These are phyloP conservation scores for Protoeuglena noctilucae DNA, from an alignment of 139 green algal genomes.

Conservation along the genomic window DNA sequence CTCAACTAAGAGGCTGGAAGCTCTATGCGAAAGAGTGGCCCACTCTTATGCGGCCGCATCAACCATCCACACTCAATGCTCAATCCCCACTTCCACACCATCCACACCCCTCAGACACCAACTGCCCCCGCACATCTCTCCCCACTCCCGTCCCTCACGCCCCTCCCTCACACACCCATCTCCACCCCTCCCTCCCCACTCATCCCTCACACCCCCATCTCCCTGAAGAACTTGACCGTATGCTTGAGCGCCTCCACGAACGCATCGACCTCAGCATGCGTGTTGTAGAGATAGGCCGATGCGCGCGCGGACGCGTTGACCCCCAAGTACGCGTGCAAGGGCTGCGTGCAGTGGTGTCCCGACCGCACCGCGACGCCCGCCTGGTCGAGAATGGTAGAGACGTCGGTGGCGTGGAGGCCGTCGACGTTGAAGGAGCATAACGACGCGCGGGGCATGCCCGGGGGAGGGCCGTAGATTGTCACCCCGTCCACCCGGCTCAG, in stretches of 20 bases:
- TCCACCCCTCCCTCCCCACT: not conserved
- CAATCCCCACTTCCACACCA: no score
- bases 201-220: slow-evolving; percentile 5
- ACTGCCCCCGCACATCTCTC: no score
- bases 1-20: no score
- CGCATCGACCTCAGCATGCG: slow-evolving; percentile 60
- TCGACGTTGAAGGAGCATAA: slow-evolving; percentile 90
- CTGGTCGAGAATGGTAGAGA: slow-evolving; percentile 79
- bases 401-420: slow-evolving; percentile 84
- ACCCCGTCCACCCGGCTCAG: slow-evolving; percentile 45
- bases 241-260: slow-evolving; percentile 70
- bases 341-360: slow-evolving; percentile 96
- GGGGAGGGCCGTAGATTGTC: slow-evolving; percentile 72
- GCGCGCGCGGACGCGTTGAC: slow-evolving; percentile 64
- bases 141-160: no score
- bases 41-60: no score
- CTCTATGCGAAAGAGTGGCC: no score
- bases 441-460: slow-evolving; percentile 25
- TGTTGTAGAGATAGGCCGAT: slow-evolving; percentile 93
- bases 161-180: no score
- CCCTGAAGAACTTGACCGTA: slow-evolving; percentile 71
- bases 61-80: no score
- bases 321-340: slow-evolving; percentile 71
- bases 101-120: no score
- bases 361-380: slow-evolving; percentile 73